Base-by-base conservation (phyloP, 257 asterid genomes). In the Fraxinus pennsylvanica region DNA sequence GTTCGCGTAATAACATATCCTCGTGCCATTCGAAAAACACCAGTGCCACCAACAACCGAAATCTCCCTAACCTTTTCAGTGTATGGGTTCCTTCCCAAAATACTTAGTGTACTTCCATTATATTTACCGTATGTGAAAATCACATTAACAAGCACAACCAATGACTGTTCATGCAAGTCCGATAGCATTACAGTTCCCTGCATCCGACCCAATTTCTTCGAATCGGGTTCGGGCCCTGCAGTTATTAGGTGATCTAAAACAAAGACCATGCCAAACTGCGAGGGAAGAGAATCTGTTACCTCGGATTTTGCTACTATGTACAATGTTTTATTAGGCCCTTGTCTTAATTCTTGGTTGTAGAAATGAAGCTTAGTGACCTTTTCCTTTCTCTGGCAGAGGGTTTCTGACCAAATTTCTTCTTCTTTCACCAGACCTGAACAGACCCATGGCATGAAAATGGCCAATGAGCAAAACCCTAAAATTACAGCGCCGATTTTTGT, bases 41-140 rank as follows among this genome's bases (percentile, higher is more conserved):
- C 82, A 1, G 84, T 85, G 6, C 88, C 88, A 1, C 84, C 88
- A n/a, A 85, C 86, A 1, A 82, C 59, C 9, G 88, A 50, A 1
- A 78, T 74, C 63, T 85, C 87, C 30, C 89, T 21, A 0, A 36
- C 8, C 21, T 33, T 54, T 0, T 21, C 81, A 1, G 22, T 63
- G 57, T 74, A 59, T 0, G 84, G 76, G 19, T 80, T 80, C 80
- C 89, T 73, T 0, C 89, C 87, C 52, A 85, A 6, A n/a, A 85
- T 39, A 21, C 82, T 43, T 0, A 83, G 69, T 2, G 85, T 82
- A 27, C 89, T 85, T 25, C 89, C 89, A 9, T 77, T 59, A 36
- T 47, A 82, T 39, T 82, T 65, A 0, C 86, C 89, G 0, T 43
- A 32, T 0, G 85, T 82, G 79, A 85, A 85, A 0, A 82, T 80